A percentile compares a stretch with the other conserved stretches of the same genome.
phyloP scores from a whole-genome alignment of 306 rosid species.

The Cucumis hystrix region DNA sequence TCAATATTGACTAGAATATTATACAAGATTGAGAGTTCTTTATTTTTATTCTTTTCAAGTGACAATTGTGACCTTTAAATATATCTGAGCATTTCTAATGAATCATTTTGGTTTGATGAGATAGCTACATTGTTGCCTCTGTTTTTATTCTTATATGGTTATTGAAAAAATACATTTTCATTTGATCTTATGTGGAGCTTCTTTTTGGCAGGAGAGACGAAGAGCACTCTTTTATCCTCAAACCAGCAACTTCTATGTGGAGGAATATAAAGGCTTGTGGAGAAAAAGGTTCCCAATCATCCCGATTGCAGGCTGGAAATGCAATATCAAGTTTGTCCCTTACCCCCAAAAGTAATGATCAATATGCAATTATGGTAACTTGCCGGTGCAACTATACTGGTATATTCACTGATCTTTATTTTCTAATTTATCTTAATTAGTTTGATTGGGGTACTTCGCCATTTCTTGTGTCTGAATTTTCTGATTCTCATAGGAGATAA shows the following conservation, averaged over 20 bases:
- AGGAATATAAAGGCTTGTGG: conserved; percentile 37
- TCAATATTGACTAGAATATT: not conserved
- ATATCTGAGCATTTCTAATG: not conserved
- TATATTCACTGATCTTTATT: conserved; percentile 16
- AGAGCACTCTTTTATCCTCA: conserved; percentile 89
- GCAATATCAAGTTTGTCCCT: conserved; percentile 28
- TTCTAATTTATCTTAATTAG: conserved; percentile 7
- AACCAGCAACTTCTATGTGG: conserved; percentile 51
- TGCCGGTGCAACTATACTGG: conserved; percentile 90
- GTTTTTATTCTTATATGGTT: not conserved
- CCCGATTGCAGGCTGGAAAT: conserved; percentile 32
- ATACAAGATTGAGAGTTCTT: not conserved
- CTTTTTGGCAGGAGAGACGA: conserved; percentile 70
- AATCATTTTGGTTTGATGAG: not conserved
- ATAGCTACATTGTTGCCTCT: not conserved
- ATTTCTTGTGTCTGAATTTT: not conserved
- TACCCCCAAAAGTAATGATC: conserved; percentile 33
- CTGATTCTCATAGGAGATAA: not conserved
- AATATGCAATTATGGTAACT: conserved; percentile 80
- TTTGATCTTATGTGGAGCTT: conserved; percentile 18
- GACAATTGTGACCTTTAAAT: not conserved
- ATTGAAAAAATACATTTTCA: not conserved
- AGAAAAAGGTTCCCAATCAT: conserved; percentile 39
- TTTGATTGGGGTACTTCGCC: not conserved
- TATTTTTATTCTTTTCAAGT: not conserved